Conservation (phyloP, 495 filamentous ascomycete genomes). For the Pyrenula aspistea region DNA sequence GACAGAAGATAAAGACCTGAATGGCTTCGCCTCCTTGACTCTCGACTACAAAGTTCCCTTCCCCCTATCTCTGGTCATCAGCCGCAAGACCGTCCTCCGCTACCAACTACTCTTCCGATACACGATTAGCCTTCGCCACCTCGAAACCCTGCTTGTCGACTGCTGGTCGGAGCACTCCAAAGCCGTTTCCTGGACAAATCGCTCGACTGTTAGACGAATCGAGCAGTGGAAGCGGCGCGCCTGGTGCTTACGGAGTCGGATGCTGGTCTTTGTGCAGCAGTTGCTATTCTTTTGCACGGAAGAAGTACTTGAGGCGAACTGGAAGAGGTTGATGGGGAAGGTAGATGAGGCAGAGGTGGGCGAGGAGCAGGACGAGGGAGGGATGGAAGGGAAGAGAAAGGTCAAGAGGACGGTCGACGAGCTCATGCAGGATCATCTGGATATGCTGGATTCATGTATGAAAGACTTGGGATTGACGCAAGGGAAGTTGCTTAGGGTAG, state of each 20-base stretch:
- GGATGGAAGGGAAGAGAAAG: slow-evolving; percentile 20
- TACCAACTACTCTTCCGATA: slow-evolving; percentile 96
- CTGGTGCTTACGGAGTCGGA: slow-evolving; percentile 83
- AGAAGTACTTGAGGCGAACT: slow-evolving; percentile 96
- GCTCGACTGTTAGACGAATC: slow-evolving; percentile 56
- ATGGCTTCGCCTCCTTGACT: slow-evolving; percentile 81
- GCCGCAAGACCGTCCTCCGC: slow-evolving; percentile 85
- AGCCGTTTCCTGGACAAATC: slow-evolving; percentile 71
- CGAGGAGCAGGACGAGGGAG: background rate
- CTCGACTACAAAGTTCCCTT: slow-evolving; percentile 93
- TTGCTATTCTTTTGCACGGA: slow-evolving; percentile 91
- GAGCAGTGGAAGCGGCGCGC: slow-evolving; percentile 89
- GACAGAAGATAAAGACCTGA: slow-evolving; percentile 75
- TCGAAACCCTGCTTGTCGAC: slow-evolving; percentile 71
- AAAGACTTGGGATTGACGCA: slow-evolving; percentile 99
- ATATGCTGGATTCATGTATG: slow-evolving; percentile 92
- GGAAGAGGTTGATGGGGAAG: slow-evolving; percentile 79
- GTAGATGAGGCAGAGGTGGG: slow-evolving; percentile 30
- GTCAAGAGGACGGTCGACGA: slow-evolving; percentile 84
- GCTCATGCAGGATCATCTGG: slow-evolving; percentile 97
- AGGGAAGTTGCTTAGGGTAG: slow-evolving; percentile 78
- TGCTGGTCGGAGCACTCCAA: slow-evolving; percentile 87
- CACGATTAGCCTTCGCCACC: slow-evolving; percentile 72
- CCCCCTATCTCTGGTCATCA: slow-evolving; percentile 92
- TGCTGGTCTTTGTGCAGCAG: slow-evolving; percentile 96